Evolutionary conservation across 257 asterid species (phyloP).

Genomic region (Nicotiana benthamiana): DNA sequence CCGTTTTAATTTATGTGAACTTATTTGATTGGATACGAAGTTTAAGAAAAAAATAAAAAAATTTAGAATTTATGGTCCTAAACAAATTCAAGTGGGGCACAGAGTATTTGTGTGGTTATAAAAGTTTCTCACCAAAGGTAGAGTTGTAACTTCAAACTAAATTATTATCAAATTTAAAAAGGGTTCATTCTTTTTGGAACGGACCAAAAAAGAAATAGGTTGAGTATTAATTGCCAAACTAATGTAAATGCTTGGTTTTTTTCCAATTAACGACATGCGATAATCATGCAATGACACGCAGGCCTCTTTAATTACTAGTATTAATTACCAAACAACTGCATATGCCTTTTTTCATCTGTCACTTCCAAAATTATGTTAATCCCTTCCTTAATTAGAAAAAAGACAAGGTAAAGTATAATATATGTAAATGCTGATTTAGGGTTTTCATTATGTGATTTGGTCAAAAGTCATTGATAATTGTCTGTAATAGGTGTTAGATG

Average conservation of each 20-base stretch:
- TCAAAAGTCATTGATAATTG: background rate
- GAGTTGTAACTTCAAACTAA: too few relatives aligned
- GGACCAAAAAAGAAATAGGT: too few relatives aligned
- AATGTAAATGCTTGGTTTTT: background rate
- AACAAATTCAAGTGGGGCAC: too few relatives aligned
- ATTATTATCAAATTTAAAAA: too few relatives aligned
- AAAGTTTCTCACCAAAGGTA: too few relatives aligned
- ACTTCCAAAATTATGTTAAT: constrained; percentile 12
- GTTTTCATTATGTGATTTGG: background rate
- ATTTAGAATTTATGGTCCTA: too few relatives aligned
- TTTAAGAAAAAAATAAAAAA: too few relatives aligned
- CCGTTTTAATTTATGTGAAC: too few relatives aligned
- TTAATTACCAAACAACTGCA: constrained; percentile 11
- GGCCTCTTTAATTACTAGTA: background rate
- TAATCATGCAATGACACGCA: constrained; percentile 25
- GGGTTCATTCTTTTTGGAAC: too few relatives aligned
- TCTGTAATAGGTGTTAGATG: background rate
- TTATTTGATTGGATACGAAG: too few relatives aligned
- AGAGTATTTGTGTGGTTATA: too few relatives aligned
- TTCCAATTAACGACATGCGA: background rate
- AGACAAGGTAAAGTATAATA: background rate
- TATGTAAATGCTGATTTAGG: background rate
- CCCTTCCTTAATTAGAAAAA: constrained; percentile 11
- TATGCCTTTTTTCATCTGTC: background rate
- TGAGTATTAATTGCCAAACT: too few relatives aligned